A percentile compares a stretch with the other conserved stretches of the same genome.
Conservation (phyloP, 2,329 filamentous ascomycete genomes). For the Cryoendolithus antarcticus region DNA sequence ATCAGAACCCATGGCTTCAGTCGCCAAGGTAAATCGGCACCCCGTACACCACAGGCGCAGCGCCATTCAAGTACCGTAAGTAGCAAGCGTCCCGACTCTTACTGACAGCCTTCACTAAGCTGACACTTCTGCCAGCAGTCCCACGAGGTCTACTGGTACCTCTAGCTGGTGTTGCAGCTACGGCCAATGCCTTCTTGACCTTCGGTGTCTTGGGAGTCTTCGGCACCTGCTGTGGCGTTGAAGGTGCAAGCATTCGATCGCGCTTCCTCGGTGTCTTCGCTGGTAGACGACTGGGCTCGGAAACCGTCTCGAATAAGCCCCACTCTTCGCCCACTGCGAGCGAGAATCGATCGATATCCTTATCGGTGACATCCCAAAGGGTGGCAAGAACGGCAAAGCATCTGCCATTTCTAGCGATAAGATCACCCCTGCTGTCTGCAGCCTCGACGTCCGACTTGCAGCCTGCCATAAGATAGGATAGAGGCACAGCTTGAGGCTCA, state of each 20-base stretch:
- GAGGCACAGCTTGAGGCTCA: conserved; percentile 78
- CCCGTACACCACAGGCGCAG: conserved; percentile 87
- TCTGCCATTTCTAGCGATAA: conserved; percentile 5
- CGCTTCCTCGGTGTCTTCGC: conserved; percentile 19
- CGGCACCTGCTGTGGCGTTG: conserved; percentile 17
- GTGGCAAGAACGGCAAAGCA: conserved; percentile 72
- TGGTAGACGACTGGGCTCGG: conserved; percentile 10
- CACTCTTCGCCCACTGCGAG: conserved; percentile 68
- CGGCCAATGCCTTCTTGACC: conserved; percentile 17
- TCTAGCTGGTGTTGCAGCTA: conserved; percentile 18
- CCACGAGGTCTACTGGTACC: conserved; percentile 14
- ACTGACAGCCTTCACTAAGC: conserved; percentile 68
- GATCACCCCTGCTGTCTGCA: background rate
- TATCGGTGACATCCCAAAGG: conserved; percentile 95
- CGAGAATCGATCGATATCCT: conserved; percentile 90
- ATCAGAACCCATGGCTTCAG: conserved; percentile 8
- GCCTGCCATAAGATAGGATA: conserved; percentile 84
- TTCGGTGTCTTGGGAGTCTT: conserved; percentile 24
- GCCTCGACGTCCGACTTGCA: background rate
- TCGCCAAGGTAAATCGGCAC: conserved; percentile 69
- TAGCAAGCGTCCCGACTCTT: conserved; percentile 66
- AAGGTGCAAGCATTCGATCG: conserved; percentile 10
- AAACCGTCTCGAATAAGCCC: conserved; percentile 49
- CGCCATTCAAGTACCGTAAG: conserved; percentile 83
- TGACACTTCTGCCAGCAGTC: conserved; percentile 28